These are phyloP conservation scores for Leccinum griseonigrum DNA, from an alignment of 1,284 basidiomycete genomes.

Conservation along the genomic window DNA sequence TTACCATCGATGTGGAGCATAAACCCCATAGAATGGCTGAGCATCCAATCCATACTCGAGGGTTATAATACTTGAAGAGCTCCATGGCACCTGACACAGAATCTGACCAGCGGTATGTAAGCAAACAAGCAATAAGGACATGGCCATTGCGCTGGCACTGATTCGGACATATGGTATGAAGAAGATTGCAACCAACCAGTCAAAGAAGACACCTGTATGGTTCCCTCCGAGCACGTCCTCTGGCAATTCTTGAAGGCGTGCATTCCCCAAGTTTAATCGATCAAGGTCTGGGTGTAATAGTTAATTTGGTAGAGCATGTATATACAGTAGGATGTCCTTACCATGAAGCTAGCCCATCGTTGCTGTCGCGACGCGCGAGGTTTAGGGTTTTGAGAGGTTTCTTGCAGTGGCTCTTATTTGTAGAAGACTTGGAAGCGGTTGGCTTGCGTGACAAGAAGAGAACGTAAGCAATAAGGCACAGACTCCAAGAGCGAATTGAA, in stretches of 20 bases:
- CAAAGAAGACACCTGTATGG: constrained; percentile 61
- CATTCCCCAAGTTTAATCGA: constrained; percentile 74
- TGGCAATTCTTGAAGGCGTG: constrained; percentile 67
- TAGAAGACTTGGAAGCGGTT: constrained; percentile 7
- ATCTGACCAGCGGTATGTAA: constrained; percentile 44
- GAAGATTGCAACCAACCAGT: constrained; percentile 74
- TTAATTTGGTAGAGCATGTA: neutral
- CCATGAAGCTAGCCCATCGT: constrained; percentile 13
- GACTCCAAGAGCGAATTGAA: constrained; percentile 31
- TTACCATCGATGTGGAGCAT: constrained; percentile 67
- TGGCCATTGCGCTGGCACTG: constrained; percentile 21
- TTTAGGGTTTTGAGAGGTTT: constrained; percentile 39
- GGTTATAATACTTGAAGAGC: constrained; percentile 63
- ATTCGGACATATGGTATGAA: constrained; percentile 66
- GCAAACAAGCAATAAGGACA: neutral
- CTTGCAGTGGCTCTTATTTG: constrained; percentile 15
- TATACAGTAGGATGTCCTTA: constrained; percentile 3
- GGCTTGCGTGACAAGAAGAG: constrained; percentile 14
- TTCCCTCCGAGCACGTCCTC: constrained; percentile 65
- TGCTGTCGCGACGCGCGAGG: constrained; percentile 26
- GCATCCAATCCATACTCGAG: constrained; percentile 62
- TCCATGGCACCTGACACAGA: constrained; percentile 67
- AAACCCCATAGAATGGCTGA: constrained; percentile 70
- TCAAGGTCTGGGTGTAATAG: constrained; percentile 54
- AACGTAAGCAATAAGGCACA: constrained; percentile 9